Base-by-base conservation (phyloP, 768 basidiomycete species). In the Mycena maculata region DNA sequence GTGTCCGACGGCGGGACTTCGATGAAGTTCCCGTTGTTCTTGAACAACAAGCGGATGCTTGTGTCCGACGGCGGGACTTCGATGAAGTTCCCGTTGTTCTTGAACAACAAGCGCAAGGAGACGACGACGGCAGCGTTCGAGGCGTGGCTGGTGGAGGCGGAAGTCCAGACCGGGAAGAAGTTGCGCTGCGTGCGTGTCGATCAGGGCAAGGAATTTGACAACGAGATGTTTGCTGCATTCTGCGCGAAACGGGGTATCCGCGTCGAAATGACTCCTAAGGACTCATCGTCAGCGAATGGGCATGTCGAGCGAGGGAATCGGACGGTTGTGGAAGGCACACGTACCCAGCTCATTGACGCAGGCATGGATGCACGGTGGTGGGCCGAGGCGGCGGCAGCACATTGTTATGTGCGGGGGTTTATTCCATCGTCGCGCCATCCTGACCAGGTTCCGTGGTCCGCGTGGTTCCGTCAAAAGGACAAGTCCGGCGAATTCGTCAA, bases 351-450 rank as follows among this genome's bases (percentile, higher is more conserved):
- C n/a, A 60, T 60, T 11, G 59, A 60, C 3, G 36, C 23, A 0
- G 57, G 72, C 30, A 10, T 57, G n/a, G 25, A 25, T 13, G 38
- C 9, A 2, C 36, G 60, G 8, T 58, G 45, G 31, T 58, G 56
- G 56, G 56, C 56, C 0, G 56, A 58, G 18, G 42, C 44, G 5
- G 44, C 56, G 1, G 33, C 44, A 1, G 56, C 56, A 4, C 72
- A 67, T 2, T 68, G 60, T 15, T 77, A 79, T 39, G 28, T 77
- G 0, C 38, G 68, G 2, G 80, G 79, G 52, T 58, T 71, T 15
- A 68, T 74, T 2, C 74, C 74, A 0, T 72, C 68, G 1, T 31
- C 23, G 22, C 25, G 47, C 70, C 73, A 28, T 33, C 55, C 55
- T 1, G 52, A 45, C 18, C 23, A 23, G 6, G 12, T 63, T 9